Base-by-base conservation (phyloP, 495 filamentous ascomycete genomes). In the Aspergillus bertholletiae region DNA sequence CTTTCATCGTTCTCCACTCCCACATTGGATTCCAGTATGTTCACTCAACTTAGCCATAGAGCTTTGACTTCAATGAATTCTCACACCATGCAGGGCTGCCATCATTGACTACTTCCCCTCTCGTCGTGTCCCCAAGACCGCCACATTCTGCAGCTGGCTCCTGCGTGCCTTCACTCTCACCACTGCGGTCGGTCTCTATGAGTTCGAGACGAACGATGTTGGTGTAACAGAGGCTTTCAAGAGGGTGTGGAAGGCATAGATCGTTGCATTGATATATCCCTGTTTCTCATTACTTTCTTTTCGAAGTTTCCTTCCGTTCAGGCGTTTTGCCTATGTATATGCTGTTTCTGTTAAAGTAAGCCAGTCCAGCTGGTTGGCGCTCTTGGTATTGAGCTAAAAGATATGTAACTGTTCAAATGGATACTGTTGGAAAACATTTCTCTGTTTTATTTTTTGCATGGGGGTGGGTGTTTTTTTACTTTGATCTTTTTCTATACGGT, bases 131-230 rank as follows among this genome's bases (percentile, higher is more conserved):
- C 91, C 92, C 28, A 85, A 83, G 61, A 74, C 80, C 43, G 77
- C 82, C 61, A 80, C 80, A 53, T 23, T 76, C 34, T 78, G 87
- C 67, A 80, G 78, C 68, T 97, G 91, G 92, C 77, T 79, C 27
- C 84, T 97, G 46, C 89, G 89, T 63, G 80, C 77, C 49, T 85
- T 83, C 59, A 96, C 95, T 32, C 74, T 89, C 48, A 74, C 88
- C 47, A 93, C 94, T 35, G 90, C 87, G 23, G 76, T 96, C 59
- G 93, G 92, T 46, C 80, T 97, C 53, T 98, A 97, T 74, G 92
- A 96, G 77, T 97, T 97, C 68, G 92, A 98, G 85, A 98, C 94
- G n/a, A 97, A 96, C 67, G 94, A 98, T 63, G 91, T 98, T 35
- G 94, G 94, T 49, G 65, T 98, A 53, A 96, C 90, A 15, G 92